A percentile compares a stretch with the other conserved stretches of the same genome.
phyloP scores from a whole-genome alignment of 352 stramenopile genomes.

The Globisporangium nunn region DNA sequence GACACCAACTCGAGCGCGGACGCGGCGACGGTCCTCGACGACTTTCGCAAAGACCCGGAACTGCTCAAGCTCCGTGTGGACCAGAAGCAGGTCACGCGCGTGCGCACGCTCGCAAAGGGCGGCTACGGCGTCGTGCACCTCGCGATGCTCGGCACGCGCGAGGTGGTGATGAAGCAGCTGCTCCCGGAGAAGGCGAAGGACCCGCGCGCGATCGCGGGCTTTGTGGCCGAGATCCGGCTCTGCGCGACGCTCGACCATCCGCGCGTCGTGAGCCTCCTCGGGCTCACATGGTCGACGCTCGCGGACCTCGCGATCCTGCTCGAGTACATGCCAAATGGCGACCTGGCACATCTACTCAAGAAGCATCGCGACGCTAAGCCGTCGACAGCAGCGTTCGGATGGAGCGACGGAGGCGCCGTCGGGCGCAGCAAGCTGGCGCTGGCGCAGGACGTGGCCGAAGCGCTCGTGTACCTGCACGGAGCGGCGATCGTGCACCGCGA shows the following conservation, averaged over 20 bases:
- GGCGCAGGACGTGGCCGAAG: slow-evolving; percentile 19
- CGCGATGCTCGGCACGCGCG: slow-evolving; percentile 28
- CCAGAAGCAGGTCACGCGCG: slow-evolving; percentile 29
- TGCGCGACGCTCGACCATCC: slow-evolving; percentile 15
- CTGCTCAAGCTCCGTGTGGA: slow-evolving; percentile 43
- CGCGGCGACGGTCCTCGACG: slow-evolving; percentile 25
- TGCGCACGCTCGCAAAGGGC: slow-evolving; percentile 36
- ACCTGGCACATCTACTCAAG: slow-evolving; percentile 17
- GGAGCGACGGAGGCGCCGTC: slow-evolving; percentile 7
- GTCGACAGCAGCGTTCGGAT: slow-evolving; percentile 20
- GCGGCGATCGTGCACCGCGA: slow-evolving; percentile 45
- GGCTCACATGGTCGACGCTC: slow-evolving; percentile 18
- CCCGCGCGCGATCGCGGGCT: slow-evolving; percentile 19
- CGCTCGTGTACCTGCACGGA: slow-evolving; percentile 27
- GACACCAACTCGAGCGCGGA: slow-evolving; percentile 3
- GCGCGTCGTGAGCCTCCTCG: slow-evolving; percentile 22
- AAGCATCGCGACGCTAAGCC: slow-evolving; percentile 11
- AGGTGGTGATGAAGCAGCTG: slow-evolving; percentile 13
- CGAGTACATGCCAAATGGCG: slow-evolving; percentile 31
- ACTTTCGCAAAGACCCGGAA: slow-evolving; percentile 42
- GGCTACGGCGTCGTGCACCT: slow-evolving; percentile 49
- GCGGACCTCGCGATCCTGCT: slow-evolving; percentile 15
- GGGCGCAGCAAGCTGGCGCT: slow-evolving; percentile 12
- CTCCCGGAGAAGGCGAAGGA: slow-evolving; percentile 13
- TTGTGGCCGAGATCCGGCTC: slow-evolving; percentile 21